Conservation (phyloP, 352 stramenopile species). For the Phytophthora gonapodyides region DNA sequence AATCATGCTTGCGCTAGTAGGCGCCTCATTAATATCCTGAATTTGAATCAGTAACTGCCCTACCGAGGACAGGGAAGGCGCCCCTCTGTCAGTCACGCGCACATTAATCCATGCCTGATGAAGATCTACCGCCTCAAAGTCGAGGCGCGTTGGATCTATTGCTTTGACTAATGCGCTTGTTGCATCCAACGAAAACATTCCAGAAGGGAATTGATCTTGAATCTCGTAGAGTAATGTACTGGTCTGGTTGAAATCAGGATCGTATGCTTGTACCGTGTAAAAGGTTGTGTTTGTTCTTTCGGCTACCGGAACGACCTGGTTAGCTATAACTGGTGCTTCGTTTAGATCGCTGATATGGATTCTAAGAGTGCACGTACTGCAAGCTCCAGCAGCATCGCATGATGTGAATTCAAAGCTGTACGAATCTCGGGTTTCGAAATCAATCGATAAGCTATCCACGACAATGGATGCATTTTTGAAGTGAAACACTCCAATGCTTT, state of each 20-base stretch:
- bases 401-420: conserved; percentile 24
- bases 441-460: not conserved
- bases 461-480: conserved; percentile 23
- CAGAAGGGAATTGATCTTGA: conserved; percentile 39
- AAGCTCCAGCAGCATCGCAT: conserved; percentile 17
- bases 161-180: conserved; percentile 16
- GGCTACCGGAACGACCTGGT: conserved; percentile 26
- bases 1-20: conserved; percentile 16
- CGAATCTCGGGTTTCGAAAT: conserved; percentile 21
- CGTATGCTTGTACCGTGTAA: conserved; percentile 40
- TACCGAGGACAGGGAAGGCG: conserved; percentile 34
- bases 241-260: conserved; percentile 46
- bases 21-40: conserved; percentile 31
- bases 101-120: conserved; percentile 57
- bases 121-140: conserved; percentile 47
- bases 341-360: conserved; percentile 28
- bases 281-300: conserved; percentile 44
- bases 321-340: conserved; percentile 27
- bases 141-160: conserved; percentile 14
- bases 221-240: conserved; percentile 46
- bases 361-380: conserved; percentile 19
- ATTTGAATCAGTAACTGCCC: conserved; percentile 27
- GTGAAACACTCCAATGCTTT: conserved; percentile 12
- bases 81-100: conserved; percentile 51
- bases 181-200: conserved; percentile 35